Evolutionary conservation across 2,329 filamentous ascomycete species (phyloP).

Genomic region (Aspergillus sp.): DNA sequence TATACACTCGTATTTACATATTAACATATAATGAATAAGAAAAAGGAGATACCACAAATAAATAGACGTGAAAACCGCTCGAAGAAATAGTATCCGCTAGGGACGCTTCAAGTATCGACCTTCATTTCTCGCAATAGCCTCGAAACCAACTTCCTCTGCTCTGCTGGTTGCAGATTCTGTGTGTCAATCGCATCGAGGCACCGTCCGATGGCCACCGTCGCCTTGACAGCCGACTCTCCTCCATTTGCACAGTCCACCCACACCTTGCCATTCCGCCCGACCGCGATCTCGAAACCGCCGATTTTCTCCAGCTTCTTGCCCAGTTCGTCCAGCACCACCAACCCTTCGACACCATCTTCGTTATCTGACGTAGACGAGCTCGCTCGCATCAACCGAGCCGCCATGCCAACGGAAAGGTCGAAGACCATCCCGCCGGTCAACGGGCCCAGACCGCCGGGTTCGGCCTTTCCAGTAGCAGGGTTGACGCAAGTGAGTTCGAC

Average conservation of each 20-base stretch:
- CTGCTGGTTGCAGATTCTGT: slow-evolving; percentile 43
- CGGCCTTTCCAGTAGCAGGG: slow-evolving; percentile 78
- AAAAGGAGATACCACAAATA: background rate
- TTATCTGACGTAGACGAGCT: slow-evolving; percentile 36
- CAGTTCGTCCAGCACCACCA: slow-evolving; percentile 77
- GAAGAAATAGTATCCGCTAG: background rate
- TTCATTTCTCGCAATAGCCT: slow-evolving; percentile 44
- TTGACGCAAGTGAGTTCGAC: slow-evolving; percentile 89
- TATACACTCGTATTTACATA: background rate
- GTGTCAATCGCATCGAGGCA: slow-evolving; percentile 78
- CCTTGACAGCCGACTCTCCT: slow-evolving; percentile 56
- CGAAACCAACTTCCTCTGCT: slow-evolving; percentile 48
- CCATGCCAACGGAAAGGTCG: slow-evolving; percentile 74
- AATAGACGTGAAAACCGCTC: background rate
- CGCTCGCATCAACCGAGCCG: slow-evolving; percentile 65
- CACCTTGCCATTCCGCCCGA: slow-evolving; percentile 86
- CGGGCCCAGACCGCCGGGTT: slow-evolving; percentile 82
- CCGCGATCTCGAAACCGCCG: slow-evolving; percentile 82
- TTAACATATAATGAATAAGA: background rate
- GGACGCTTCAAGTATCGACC: slow-evolving; percentile 25
- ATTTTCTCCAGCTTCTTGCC: slow-evolving; percentile 65
- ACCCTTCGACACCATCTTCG: slow-evolving; percentile 55
- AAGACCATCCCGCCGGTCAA: slow-evolving; percentile 85
- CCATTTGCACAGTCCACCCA: slow-evolving; percentile 78
- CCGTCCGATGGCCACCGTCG: slow-evolving; percentile 74